phyloP scores from a whole-genome alignment of 2,329 filamentous ascomycete species.

The Exophiala spinifera region DNA sequence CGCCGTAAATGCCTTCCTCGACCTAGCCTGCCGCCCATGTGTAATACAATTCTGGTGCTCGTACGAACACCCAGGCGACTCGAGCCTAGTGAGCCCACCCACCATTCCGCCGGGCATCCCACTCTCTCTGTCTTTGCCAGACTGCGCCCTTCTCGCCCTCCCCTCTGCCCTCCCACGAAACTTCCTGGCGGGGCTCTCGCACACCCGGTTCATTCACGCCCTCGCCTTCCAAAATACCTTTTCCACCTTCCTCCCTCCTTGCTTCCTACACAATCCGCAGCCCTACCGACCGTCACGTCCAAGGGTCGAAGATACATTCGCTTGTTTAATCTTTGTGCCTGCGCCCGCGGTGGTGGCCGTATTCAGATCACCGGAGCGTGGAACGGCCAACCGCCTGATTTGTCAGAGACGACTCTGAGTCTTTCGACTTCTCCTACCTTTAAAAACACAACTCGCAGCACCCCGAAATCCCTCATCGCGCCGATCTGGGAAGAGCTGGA shows the following conservation, averaged over 20 bases:
- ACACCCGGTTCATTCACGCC: not conserved
- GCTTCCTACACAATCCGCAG: not conserved
- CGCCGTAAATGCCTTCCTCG: too few relatives aligned
- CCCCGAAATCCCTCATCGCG: not conserved
- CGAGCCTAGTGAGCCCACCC: not conserved
- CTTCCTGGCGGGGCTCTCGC: not conserved
- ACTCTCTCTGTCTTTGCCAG: not conserved
- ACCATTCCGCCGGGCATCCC: not conserved
- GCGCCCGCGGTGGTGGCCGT: not conserved
- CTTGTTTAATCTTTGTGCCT: not conserved
- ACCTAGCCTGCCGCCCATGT: too few relatives aligned
- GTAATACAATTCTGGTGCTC: too few relatives aligned
- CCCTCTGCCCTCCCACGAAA: not conserved
- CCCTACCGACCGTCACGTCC: not conserved
- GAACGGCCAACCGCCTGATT: constrained; percentile 2
- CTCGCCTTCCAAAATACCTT: not conserved
- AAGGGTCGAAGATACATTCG: not conserved
- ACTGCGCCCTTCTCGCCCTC: not conserved
- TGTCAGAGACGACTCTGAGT: constrained; percentile 15
- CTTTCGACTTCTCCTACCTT: not conserved
- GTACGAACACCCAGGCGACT: too few relatives aligned
- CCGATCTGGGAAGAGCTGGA: not conserved
- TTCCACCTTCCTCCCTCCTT: not conserved
- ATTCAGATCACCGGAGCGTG: not conserved
- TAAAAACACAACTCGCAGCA: not conserved